Evolutionary conservation across 768 basidiomycete genomes (phyloP).

Genomic region (Phanerodontia chrysosporium): DNA sequence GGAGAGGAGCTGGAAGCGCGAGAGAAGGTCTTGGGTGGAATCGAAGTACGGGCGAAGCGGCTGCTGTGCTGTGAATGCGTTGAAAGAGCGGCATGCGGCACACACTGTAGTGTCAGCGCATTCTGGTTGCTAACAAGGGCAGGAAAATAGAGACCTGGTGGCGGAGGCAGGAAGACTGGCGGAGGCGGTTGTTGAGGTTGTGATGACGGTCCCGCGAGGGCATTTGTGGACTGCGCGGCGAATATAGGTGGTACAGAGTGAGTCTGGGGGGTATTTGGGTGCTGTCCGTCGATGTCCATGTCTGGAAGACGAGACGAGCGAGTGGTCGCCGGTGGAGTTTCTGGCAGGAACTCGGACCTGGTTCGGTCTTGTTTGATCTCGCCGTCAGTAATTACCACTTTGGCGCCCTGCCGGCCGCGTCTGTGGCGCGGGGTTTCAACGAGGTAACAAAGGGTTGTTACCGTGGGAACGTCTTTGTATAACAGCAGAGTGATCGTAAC

Average conservation of each 20-base stretch:
- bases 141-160: slow-evolving; percentile 23
- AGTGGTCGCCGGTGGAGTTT: slow-evolving; percentile 9
- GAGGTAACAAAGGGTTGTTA: neutral
- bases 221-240: slow-evolving; percentile 32
- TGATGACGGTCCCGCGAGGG: slow-evolving; percentile 61
- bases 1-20: slow-evolving; percentile 62
- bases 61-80: slow-evolving; percentile 30
- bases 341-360: slow-evolving; percentile 3
- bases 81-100: slow-evolving; percentile 23
- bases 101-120: slow-evolving; percentile 15
- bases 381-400: slow-evolving; percentile 7
- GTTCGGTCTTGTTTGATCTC: slow-evolving; percentile 2
- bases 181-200: slow-evolving; percentile 36
- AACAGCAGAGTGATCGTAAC: too few relatives aligned
- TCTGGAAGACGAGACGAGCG: slow-evolving; percentile 12
- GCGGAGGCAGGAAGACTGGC: slow-evolving; percentile 25
- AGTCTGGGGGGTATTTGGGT: neutral
- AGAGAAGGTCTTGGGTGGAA: slow-evolving; percentile 77
- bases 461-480: slow-evolving; percentile 1
- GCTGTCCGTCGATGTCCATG: slow-evolving; percentile 27
- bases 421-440: slow-evolving; percentile 7
- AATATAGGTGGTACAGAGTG: slow-evolving; percentile 6
- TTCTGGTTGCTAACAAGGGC: neutral
- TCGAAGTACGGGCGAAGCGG: slow-evolving; percentile 43
- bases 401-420: neutral